Percentiles rank a stretch among this genome's conserved stretches.
These are phyloP conservation scores for Boletales sp. DNA, from an alignment of 768 basidiomycete genomes.

Conservation along the genomic window DNA sequence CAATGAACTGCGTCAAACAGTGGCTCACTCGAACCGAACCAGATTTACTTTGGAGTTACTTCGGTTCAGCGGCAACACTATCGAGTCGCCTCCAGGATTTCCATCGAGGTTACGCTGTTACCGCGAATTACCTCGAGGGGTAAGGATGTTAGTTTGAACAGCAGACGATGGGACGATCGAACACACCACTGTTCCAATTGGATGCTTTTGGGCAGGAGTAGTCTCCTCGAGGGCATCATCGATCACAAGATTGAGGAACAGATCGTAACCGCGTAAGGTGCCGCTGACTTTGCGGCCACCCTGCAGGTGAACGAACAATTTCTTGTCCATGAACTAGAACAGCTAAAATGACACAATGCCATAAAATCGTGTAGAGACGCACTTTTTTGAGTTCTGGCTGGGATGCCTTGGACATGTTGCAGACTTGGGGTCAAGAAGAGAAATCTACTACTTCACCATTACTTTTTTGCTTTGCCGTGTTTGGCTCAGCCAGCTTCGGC, in stretches of 20 bases:
- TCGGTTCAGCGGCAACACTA: too few relatives aligned
- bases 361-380: not conserved
- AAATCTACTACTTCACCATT: not conserved
- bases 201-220: slow-evolving; percentile 82
- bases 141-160: slow-evolving; percentile 3
- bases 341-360: not conserved
- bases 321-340: slow-evolving; percentile 96
- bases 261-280: slow-evolving; percentile 92
- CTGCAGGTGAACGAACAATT: slow-evolving; percentile 89
- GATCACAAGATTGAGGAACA: slow-evolving; percentile 97
- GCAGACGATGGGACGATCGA: not conserved
- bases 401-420: slow-evolving; percentile 85
- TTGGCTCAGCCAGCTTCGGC: slow-evolving; percentile 17
- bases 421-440: not conserved
- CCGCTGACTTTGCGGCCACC: slow-evolving; percentile 96
- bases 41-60: too few relatives aligned
- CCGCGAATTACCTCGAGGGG: slow-evolving; percentile 83
- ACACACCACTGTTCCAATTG: slow-evolving; percentile 89
- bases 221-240: slow-evolving; percentile 95
- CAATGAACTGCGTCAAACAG: too few relatives aligned
- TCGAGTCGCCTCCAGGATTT: slow-evolving; percentile 69
- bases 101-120: slow-evolving; percentile 96
- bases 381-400: slow-evolving; percentile 99
- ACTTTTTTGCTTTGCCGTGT: slow-evolving; percentile 31
- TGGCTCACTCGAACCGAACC: not conserved